Percentiles rank a stretch among this genome's conserved stretches.
Evolutionary conservation across 2,329 filamentous ascomycete species (phyloP).

Genomic region (Pseudocercospora cruenta): DNA sequence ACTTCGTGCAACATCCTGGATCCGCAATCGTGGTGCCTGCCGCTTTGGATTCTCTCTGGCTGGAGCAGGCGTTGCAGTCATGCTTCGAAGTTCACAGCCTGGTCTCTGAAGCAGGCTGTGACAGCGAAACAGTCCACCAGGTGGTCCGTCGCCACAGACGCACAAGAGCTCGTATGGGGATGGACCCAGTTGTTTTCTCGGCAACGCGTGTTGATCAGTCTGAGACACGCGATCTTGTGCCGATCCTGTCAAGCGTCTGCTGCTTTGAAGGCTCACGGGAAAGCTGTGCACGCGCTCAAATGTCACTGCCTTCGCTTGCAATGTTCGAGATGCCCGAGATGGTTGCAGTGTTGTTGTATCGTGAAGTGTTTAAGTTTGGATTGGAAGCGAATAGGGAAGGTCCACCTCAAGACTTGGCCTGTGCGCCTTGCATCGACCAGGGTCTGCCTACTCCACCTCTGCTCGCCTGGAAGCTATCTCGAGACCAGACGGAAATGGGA

Average conservation of each 20-base stretch:
- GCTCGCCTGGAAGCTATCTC: not conserved
- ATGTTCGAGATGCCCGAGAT: not conserved
- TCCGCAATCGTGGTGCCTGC: not conserved
- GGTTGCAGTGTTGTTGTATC: no score
- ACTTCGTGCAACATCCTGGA: conserved; percentile 94
- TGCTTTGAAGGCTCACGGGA: not conserved
- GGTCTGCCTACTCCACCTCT: not conserved
- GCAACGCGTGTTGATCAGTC: not conserved
- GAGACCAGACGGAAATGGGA: no score
- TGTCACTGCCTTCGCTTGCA: not conserved
- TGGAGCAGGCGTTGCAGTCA: not conserved
- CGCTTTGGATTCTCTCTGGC: not conserved
- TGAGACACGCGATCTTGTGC: not conserved
- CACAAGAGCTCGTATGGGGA: conserved; percentile 1
- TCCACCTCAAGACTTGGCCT: not conserved
- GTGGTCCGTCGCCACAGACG: not conserved
- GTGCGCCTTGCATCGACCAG: not conserved
- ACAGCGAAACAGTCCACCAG: not conserved
- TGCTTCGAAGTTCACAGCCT: not conserved
- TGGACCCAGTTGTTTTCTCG: not conserved
- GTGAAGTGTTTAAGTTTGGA: not conserved
- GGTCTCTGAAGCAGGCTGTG: not conserved
- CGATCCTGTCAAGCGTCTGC: not conserved
- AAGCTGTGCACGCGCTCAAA: not conserved
- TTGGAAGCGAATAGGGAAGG: not conserved